phyloP scores from a whole-genome alignment of 768 basidiomycete genomes.

The Leccinum subgranulosum region DNA sequence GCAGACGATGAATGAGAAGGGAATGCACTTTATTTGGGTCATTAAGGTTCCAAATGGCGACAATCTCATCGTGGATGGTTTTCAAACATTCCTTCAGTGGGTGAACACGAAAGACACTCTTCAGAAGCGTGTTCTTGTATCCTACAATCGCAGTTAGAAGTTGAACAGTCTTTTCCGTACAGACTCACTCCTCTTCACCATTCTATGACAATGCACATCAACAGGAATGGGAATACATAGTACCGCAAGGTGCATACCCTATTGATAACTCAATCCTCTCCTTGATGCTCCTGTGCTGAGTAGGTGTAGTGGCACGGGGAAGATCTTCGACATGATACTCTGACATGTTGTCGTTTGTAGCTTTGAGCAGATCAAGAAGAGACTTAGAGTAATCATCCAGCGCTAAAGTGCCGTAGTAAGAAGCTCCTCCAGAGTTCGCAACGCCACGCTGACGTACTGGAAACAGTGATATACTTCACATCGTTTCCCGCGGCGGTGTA shows the following conservation, averaged over 20 bases:
- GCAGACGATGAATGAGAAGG: neutral
- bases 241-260: neutral
- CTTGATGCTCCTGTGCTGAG: neutral
- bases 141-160: neutral
- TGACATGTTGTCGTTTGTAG: neutral
- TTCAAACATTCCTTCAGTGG: neutral
- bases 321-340: neutral
- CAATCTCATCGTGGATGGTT: neutral
- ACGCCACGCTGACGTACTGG: constrained; percentile 1
- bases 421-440: neutral
- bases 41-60: neutral
- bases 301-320: neutral
- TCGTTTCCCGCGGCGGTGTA: neutral
- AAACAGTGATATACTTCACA: constrained; percentile 5
- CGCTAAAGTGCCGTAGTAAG: constrained; percentile 4
- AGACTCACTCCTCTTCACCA: neutral
- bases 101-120: neutral
- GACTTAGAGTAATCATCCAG: constrained; percentile 2
- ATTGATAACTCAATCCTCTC: neutral
- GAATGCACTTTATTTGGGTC: neutral
- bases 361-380: constrained; percentile 3
- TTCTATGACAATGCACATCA: neutral
- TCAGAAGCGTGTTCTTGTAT: neutral
- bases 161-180: neutral
- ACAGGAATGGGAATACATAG: neutral